Base-by-base conservation (phyloP, 805 yeast species). In the Metschnikowia dekortorum region DNA sequence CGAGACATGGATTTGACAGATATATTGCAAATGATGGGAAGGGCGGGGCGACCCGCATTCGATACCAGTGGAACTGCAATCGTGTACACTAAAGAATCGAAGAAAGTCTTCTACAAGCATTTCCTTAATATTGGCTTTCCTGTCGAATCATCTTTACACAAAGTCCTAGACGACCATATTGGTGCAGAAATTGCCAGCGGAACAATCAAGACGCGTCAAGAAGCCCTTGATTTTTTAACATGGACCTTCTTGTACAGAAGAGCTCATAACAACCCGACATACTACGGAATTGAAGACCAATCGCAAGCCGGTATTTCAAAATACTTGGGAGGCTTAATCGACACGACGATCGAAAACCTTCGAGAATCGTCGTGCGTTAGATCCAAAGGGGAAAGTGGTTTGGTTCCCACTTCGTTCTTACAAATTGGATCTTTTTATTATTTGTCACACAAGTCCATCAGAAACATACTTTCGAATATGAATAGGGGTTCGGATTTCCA, bases 361-460 rank as follows among this genome's bases (percentile, higher is more conserved):
- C 73, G 71, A 30, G 85, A 82, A 49, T 88, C 97, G 0, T 79
- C 78, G 55, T 91, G 97, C 75, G 78, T 90, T 8, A 59, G 67
- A 4, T 47, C 74, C 3, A 63, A 67, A 11, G 80, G 82, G 1
- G 76, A 75, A 18, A 78, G 77, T 43, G 75, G 73, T 46, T 67
- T 72, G 28, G 60, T 83, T 33, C 78, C 96, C 7, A 90, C 98
- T 0, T 89, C 96, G 16, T 90, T 83, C 64, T 75, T 94, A 68
- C 80, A 83, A 54, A 88, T 94, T 38, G 80, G 96, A 1, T 89
- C 97, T 1, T 94, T 87, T 69, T 94, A 94, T 68, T 94, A 94
- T 71, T 75, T 94, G 60, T 89, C 97, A 1, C 98, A 94, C 67
- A 82, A 82, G 65, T 91, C 98, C 0, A 81, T 94, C 54, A 75